Conservation (phyloP, 129 eudicot species). For the Deinandra increscens region DNA sequence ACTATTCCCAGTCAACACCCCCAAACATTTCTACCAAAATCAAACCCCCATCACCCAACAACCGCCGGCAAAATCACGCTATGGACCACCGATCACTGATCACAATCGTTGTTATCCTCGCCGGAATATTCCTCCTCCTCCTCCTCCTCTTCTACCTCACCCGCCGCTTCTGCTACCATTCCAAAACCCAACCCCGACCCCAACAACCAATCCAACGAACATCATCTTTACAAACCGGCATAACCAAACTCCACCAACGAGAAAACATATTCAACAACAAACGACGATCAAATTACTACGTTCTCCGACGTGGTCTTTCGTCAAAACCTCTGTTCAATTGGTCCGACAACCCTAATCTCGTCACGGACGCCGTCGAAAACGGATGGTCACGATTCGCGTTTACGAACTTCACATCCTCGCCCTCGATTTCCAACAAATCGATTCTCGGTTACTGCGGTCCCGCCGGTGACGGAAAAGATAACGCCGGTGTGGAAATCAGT, state of each 20-base stretch:
- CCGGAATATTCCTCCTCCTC: constrained; percentile 30
- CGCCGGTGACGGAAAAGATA: constrained; percentile 24
- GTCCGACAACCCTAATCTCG: constrained; percentile 72
- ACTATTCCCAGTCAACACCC: constrained; percentile 24
- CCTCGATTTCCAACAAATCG: constrained; percentile 46
- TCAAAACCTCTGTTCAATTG: constrained; percentile 56
- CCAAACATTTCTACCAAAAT: background rate
- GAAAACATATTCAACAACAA: constrained; percentile 27
- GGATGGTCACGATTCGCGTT: constrained; percentile 95
- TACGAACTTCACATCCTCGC: constrained; percentile 41
- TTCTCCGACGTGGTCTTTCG: constrained; percentile 51
- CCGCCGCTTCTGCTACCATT: constrained; percentile 20
- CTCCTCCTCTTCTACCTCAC: constrained; percentile 28
- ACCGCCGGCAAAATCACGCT: background rate
- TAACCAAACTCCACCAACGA: constrained; percentile 42
- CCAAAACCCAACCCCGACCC: constrained; percentile 14
- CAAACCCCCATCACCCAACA: background rate
- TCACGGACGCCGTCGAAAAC: constrained; percentile 86
- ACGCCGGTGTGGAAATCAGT: constrained; percentile 41
- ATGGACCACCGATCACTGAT: constrained; percentile 38
- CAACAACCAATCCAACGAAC: constrained; percentile 23
- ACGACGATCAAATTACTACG: constrained; percentile 39
- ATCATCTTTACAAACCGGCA: constrained; percentile 47
- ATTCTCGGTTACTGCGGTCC: constrained; percentile 47
- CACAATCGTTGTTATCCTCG: constrained; percentile 13